Base-by-base conservation (phyloP, 2,329 filamentous ascomycete species). In the Botrytis fragariae region DNA sequence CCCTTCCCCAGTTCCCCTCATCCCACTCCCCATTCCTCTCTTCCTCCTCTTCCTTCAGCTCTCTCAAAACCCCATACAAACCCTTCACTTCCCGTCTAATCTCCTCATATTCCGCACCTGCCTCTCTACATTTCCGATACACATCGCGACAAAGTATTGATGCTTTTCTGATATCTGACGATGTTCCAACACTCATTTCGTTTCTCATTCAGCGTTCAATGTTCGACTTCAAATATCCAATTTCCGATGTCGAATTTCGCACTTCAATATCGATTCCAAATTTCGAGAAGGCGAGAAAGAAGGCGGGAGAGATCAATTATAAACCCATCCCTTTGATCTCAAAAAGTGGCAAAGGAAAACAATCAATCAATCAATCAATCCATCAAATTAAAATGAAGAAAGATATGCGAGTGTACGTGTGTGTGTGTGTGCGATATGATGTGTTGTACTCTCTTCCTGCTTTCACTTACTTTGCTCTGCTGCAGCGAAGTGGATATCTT, bases 21-120 rank as follows among this genome's bases (percentile, higher is more conserved):
- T 80, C 78, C 60, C 82, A 79, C 81, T 87, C 87, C 25, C 89
- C 90, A 76, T 87, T 86, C 1, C 84, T 83, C 76, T 89, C 88
- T 75, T 87, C 84, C 57, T 86, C 85, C 81, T 91, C 89, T 75
- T 85, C 83, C 72, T 87, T 87, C 39, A 91, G 82, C 77, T 90
- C 86, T 72, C 87, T 86, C 10, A 91, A 82, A 20, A 86, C 86
- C 9, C 85, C 85, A 76, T 90, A 86, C 59, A 91, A 82, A 61
- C 83, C 83, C 72, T 85, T 85, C 57, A 90, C 84, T 51, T 85
- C 84, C 22, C 81, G 79, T 22, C 87, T 84, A 64, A 88, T 83
- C 62, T 86, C 84, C 72, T 83, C 83, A 73, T 89, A 87, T 60
- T 86, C 83, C 37, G 77, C 81, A 25, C 85, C 84, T 4, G 85